Evolutionary conservation across 2,329 filamentous ascomycete genomes (phyloP).

Genomic region (Setomelanomma holmii): DNA sequence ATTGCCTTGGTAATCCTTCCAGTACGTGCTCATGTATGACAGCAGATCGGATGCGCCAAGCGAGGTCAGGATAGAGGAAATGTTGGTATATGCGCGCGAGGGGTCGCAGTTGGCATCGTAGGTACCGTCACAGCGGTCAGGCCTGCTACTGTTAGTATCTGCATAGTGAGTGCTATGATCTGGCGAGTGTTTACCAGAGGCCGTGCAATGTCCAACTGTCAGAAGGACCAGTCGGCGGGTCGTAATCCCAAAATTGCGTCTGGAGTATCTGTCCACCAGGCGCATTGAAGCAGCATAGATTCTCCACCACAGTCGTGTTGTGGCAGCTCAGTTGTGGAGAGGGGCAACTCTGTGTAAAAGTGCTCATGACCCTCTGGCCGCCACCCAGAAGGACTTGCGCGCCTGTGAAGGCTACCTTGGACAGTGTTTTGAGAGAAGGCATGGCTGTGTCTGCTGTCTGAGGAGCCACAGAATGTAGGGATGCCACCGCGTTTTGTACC

Average conservation of each 20-base stretch:
- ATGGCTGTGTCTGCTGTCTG: slow-evolving; percentile 33
- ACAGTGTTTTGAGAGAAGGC: slow-evolving; percentile 45
- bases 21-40: slow-evolving; percentile 72
- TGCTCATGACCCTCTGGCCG: slow-evolving; percentile 36
- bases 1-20: slow-evolving; percentile 72
- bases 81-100: slow-evolving; percentile 68
- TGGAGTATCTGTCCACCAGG: slow-evolving; percentile 74
- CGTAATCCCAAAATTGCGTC: slow-evolving; percentile 80
- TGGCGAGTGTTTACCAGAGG: slow-evolving; percentile 59
- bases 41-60: slow-evolving; percentile 65
- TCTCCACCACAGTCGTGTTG: slow-evolving; percentile 64
- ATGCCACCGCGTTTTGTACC: slow-evolving; percentile 35
- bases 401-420: slow-evolving; percentile 46
- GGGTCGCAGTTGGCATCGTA: slow-evolving; percentile 72
- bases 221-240: slow-evolving; percentile 68
- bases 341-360: slow-evolving; percentile 33
- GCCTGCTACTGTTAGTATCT: slow-evolving; percentile 39
- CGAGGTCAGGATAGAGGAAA: slow-evolving; percentile 66
- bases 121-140: slow-evolving; percentile 69
- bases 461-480: slow-evolving; percentile 9
- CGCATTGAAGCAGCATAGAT: slow-evolving; percentile 78
- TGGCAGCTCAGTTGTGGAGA: slow-evolving; percentile 66
- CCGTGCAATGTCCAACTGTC: slow-evolving; percentile 80
- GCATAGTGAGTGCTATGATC: background rate
- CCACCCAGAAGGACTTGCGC: slow-evolving; percentile 42